Conservation (phyloP, 2,329 filamentous ascomycete genomes). For the Harringtonia lauricola region DNA sequence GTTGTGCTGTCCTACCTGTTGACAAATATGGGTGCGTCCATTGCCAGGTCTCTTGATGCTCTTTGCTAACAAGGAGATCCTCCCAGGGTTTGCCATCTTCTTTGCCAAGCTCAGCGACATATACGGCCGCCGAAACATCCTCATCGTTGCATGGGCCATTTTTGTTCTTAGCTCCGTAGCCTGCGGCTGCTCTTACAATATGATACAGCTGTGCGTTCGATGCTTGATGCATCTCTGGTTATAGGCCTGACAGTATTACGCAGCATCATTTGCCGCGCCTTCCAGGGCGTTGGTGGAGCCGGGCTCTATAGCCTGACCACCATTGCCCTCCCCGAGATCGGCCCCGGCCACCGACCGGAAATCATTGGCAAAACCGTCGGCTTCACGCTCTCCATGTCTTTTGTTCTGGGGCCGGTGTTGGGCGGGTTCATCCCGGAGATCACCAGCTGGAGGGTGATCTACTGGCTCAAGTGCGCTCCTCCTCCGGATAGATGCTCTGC, state of each 20-base stretch:
- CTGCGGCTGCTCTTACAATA: conserved; percentile 25
- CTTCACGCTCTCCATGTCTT: conserved; percentile 43
- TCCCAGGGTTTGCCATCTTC: conserved; percentile 13
- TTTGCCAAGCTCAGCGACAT: conserved; percentile 25
- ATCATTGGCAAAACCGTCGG: conserved; percentile 44
- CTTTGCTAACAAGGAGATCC: not conserved
- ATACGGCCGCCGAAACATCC: conserved; percentile 26
- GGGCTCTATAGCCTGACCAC: conserved; percentile 51
- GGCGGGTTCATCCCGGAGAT: conserved; percentile 44
- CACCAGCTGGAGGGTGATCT: conserved; percentile 47
- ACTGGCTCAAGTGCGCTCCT: conserved; percentile 43
- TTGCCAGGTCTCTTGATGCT: not conserved
- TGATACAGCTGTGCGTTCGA: conserved; percentile 16
- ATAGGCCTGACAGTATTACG: not conserved
- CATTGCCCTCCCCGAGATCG: conserved; percentile 44
- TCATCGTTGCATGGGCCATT: conserved; percentile 22
- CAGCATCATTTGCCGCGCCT: conserved; percentile 46
- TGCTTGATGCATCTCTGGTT: not conserved
- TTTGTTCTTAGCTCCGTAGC: conserved; percentile 29
- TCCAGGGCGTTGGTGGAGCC: conserved; percentile 50
- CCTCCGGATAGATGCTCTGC: no score
- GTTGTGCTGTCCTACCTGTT: conserved; percentile 14
- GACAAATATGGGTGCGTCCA: conserved; percentile 14
- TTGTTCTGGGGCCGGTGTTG: conserved; percentile 46
- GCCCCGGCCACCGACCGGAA: conserved; percentile 38